Evolutionary conservation across 768 basidiomycete species (phyloP).

Genomic region (Lyophyllum atratum): DNA sequence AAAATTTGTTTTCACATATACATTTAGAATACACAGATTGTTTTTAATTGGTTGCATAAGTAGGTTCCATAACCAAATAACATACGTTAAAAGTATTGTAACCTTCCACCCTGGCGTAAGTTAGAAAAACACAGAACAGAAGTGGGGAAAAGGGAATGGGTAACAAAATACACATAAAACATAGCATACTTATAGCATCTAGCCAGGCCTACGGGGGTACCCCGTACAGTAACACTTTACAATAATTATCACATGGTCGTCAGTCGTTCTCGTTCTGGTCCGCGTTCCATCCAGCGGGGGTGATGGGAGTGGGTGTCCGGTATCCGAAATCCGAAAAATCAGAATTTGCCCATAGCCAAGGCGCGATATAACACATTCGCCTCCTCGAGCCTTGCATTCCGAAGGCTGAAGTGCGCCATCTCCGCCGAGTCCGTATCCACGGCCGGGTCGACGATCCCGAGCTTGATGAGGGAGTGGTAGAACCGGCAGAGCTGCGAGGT

Average conservation of each 20-base stretch:
- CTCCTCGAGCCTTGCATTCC: constrained; percentile 73
- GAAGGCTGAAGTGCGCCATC: constrained; percentile 76
- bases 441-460: constrained; percentile 59
- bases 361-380: constrained; percentile 72
- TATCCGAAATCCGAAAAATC: constrained; percentile 28
- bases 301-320: neutral
- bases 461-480: constrained; percentile 69
- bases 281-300: neutral
- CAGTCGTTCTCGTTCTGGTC: constrained; percentile 8
- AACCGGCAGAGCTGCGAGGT: constrained; percentile 70
- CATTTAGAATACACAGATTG: constrained; percentile 10
- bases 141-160: neutral
- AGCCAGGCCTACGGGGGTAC: neutral
- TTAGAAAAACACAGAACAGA: neutral
- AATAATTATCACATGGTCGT: constrained; percentile 14
- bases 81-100: neutral
- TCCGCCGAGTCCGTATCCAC: constrained; percentile 74
- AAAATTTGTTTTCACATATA: too few species aligned
- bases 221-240: neutral
- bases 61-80: neutral
- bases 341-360: constrained; percentile 51
- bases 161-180: constrained; percentile 16
- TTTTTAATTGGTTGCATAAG: constrained; percentile 10
- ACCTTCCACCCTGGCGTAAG: neutral
- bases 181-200: constrained; percentile 18